Evolutionary conservation across 805 yeast species (phyloP).

Genomic region (Huiozyma sinensis): DNA sequence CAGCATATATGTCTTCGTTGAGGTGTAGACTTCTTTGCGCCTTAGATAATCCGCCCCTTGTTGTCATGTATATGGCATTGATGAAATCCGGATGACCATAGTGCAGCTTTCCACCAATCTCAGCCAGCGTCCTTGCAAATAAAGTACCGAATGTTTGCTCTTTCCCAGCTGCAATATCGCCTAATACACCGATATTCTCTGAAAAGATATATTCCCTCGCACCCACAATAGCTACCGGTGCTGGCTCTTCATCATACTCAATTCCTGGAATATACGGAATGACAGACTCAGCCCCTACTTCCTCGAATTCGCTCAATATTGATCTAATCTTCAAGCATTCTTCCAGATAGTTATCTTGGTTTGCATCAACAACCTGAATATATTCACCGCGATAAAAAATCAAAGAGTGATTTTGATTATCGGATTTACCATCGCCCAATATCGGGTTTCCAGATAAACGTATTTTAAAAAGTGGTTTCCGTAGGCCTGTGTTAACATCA

Average conservation of each 20-base stretch:
- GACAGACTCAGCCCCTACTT: constrained; percentile 42
- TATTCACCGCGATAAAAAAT: constrained; percentile 90
- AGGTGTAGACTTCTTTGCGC: constrained; percentile 89
- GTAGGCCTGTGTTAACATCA: constrained; percentile 43
- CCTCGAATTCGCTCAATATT: constrained; percentile 85
- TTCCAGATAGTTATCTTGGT: constrained; percentile 90
- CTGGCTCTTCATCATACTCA: constrained; percentile 40
- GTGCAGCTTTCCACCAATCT: constrained; percentile 88
- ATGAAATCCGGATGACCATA: constrained; percentile 96
- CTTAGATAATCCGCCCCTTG: constrained; percentile 91
- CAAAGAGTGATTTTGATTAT: constrained; percentile 82
- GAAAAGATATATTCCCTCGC: constrained; percentile 93
- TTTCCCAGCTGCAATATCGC: constrained; percentile 95
- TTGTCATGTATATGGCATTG: constrained; percentile 83
- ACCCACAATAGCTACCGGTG: constrained; percentile 89
- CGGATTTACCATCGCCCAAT: constrained; percentile 92
- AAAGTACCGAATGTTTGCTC: constrained; percentile 95
- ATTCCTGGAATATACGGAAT: constrained; percentile 54
- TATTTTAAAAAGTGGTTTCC: constrained; percentile 55
- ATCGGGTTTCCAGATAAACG: constrained; percentile 88
- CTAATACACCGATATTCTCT: constrained; percentile 83
- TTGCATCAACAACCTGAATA: constrained; percentile 90
- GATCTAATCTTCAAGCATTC: constrained; percentile 88
- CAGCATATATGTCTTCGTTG: constrained; percentile 94
- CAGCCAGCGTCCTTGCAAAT: constrained; percentile 86